Percentiles rank a stretch among this genome's conserved stretches.
phyloP scores from a whole-genome alignment of 306 rosid species.

The Vigna unguiculata region DNA sequence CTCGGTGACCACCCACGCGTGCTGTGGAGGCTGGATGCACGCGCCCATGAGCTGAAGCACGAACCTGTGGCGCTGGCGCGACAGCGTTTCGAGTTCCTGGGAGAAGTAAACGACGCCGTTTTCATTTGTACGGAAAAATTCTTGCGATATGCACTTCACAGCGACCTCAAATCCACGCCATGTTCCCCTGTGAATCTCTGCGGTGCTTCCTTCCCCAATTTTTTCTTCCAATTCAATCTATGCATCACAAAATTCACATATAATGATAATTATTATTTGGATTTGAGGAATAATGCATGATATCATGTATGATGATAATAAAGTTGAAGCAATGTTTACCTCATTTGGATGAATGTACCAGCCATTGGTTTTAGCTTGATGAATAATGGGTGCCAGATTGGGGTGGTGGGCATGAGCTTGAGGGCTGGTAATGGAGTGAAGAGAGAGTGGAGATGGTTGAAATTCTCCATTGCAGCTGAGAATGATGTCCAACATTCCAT shows the following conservation, averaged over 20 bases:
- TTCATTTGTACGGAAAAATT: constrained; percentile 58
- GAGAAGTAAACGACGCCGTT: constrained; percentile 61
- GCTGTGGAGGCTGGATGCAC: constrained; percentile 65
- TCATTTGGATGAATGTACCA: constrained; percentile 72
- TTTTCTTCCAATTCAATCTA: constrained; percentile 64
- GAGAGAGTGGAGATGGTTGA: constrained; percentile 29
- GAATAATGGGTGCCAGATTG: constrained; percentile 42
- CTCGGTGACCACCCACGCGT: constrained; percentile 74
- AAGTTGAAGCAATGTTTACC: neutral
- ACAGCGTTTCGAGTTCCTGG: constrained; percentile 67
- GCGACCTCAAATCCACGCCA: constrained; percentile 78
- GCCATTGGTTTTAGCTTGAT: constrained; percentile 65
- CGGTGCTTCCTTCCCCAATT: constrained; percentile 72
- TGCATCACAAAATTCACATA: neutral
- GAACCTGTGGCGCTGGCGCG: constrained; percentile 63
- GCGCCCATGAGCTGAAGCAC: constrained; percentile 81
- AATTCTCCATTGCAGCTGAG: constrained; percentile 17
- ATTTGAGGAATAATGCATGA: no score
- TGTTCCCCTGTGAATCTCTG: constrained; percentile 65
- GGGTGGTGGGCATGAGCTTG: constrained; percentile 33
- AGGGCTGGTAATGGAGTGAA: constrained; percentile 36
- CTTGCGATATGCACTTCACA: constrained; percentile 65
- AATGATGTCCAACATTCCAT: constrained; percentile 57
- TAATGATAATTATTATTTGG: no score
- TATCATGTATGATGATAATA: no score